phyloP scores from a whole-genome alignment of 2,329 filamentous ascomycete genomes.

The Fusarium tanahbumbuense region DNA sequence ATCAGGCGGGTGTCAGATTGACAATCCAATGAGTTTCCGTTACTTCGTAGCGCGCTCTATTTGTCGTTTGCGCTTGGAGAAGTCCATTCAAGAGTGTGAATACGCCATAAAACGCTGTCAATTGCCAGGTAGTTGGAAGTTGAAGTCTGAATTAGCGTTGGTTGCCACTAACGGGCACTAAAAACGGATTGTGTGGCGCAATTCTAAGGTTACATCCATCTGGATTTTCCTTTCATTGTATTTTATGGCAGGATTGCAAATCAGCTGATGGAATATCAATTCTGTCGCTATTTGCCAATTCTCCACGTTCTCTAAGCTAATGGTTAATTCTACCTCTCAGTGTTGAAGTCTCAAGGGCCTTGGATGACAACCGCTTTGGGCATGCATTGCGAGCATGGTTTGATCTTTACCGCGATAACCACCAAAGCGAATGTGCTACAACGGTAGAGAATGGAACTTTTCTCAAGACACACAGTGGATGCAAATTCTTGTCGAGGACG shows the following conservation, averaged over 20 bases:
- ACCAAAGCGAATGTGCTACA: neutral
- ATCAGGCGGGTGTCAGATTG: no score
- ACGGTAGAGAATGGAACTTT: no score
- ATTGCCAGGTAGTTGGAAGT: neutral
- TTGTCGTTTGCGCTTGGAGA: neutral
- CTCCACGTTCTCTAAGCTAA: no score
- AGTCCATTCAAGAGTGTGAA: neutral
- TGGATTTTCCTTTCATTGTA: neutral
- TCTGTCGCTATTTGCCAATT: no score
- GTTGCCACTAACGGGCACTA: neutral
- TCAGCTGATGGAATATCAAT: neutral
- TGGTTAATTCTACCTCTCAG: no score
- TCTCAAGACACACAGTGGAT: no score
- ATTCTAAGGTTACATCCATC: neutral
- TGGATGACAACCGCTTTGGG: neutral
- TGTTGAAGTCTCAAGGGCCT: neutral
- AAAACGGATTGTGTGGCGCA: neutral
- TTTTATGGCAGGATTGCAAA: neutral
- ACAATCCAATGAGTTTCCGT: neutral
- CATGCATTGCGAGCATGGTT: neutral
- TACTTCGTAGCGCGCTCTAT: fast-evolving
- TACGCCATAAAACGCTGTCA: fast-evolving
- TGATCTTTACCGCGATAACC: no score
- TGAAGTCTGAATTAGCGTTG: neutral
- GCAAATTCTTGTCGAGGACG: no score